Evolutionary conservation across 345 rosid genomes (phyloP).

Genomic region (Crucihimalaya himalaica): DNA sequence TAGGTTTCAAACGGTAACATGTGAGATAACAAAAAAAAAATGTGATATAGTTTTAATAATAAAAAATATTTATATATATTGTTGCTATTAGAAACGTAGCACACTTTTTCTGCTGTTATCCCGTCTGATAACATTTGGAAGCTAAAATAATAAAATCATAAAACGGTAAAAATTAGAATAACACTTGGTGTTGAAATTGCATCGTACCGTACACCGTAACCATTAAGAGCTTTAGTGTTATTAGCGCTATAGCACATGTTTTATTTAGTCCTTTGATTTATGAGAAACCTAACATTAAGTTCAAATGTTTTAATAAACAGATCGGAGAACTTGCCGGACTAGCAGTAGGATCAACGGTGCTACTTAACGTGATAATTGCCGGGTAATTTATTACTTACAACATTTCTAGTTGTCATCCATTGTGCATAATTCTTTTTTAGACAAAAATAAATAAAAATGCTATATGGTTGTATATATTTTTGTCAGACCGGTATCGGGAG

Average conservation of each 20-base stretch:
- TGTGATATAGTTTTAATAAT: no score
- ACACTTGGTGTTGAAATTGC: no score
- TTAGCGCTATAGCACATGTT: background rate
- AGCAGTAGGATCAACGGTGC: slow-evolving; percentile 82
- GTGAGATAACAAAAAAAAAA: no score
- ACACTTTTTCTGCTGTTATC: no score
- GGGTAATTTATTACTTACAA: slow-evolving; percentile 51
- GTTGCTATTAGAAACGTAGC: no score
- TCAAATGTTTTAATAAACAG: slow-evolving; percentile 40
- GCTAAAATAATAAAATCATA: no score
- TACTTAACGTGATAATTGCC: slow-evolving; percentile 82
- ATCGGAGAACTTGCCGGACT: slow-evolving; percentile 96
- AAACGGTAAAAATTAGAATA: no score
- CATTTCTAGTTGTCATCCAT: background rate
- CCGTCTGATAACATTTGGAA: no score
- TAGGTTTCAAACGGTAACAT: no score
- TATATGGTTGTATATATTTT: background rate
- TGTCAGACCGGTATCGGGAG: slow-evolving; percentile 73
- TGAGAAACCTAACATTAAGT: slow-evolving; percentile 10
- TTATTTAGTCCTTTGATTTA: slow-evolving; percentile 3
- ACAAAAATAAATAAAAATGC: background rate
- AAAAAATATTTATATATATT: no score
- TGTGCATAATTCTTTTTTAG: background rate
- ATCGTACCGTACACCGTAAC: no score
- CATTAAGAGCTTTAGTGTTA: background rate